Evolutionary conservation across 2,329 filamentous ascomycete species (phyloP), one percentile per base, ranked within the genome.

Genomic region (Hypoxylon sp.): DNA sequence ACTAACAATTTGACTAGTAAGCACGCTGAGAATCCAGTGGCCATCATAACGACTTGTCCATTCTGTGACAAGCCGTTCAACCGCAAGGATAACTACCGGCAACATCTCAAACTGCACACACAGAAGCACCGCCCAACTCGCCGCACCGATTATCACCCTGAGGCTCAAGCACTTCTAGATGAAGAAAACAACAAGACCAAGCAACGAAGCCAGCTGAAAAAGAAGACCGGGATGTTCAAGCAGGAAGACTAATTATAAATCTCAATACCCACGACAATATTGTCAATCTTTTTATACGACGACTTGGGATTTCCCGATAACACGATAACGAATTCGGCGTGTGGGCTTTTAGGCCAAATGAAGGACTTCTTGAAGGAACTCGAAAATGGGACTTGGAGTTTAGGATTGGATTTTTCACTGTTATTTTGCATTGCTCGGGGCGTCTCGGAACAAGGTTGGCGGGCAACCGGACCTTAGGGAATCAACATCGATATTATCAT

Each of bases 21-120:
- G 36, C 77, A 79, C 56, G 68, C 71, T 14, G 65, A 65, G 2
- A 56, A 70, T 38, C 70, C 71, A 1, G 51, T 63, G 6, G 38
- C 59, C 2, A 66, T 65, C 25, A 71, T 69, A 30, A 72, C 61
- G 13, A 17, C 48, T 13, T 76, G 74, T 55, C 63, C 53, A 1
- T 75, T 75, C 32, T 77, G 75, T 60, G 14, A 30, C 3, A 77
- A 75, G 61, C 63, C 49, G 1, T 78, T 80, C 72, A 80, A 81
- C 73, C 78, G 81, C 25, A 72, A 59, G 25, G 81, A 83, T 63
- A 83, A 82, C 74, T 79, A 75, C 68, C 72, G 75, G 1, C 72
- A 76, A 21, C 81, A 83, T 59, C 71, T 82, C n/a, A 72, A 68
- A n/a, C 74, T 82, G 2, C 80, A 82, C 68, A 77, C 77, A 5